A percentile compares a stretch with the other conserved stretches of the same genome.
phyloP scores from a whole-genome alignment of 169 alveolate genomes.

The Eimeria praecox region DNA sequence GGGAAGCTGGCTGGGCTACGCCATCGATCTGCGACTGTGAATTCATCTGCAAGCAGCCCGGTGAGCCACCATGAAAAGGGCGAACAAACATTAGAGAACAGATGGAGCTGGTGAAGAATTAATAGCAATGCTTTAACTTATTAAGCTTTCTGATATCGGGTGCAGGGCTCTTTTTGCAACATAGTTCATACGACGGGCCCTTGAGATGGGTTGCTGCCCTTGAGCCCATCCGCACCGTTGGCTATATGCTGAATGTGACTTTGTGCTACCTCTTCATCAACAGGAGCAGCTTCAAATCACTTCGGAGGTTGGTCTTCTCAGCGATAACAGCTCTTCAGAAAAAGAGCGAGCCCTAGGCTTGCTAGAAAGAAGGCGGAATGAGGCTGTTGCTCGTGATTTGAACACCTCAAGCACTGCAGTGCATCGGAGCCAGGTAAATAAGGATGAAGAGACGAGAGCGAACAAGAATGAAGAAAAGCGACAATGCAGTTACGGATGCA shows the following conservation, averaged over 20 bases:
- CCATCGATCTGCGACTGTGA: background rate
- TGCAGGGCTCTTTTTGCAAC: background rate
- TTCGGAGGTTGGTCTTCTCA: constrained; percentile 29
- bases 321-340: constrained; percentile 13
- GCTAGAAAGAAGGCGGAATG: constrained; percentile 22
- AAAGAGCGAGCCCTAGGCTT: constrained; percentile 35
- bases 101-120: background rate
- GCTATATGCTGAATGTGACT: background rate
- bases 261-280: background rate
- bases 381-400: constrained; percentile 34
- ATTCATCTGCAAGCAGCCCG: background rate
- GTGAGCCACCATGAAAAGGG: background rate
- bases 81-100: background rate
- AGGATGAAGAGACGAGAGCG: background rate
- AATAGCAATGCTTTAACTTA: background rate
- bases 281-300: constrained; percentile 11
- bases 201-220: background rate
- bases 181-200: background rate
- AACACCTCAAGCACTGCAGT: background rate
- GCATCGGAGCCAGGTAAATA: background rate
- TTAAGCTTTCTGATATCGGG: background rate
- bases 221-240: background rate
- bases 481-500: constrained; percentile 83
- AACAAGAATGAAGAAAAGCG: background rate
- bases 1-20: background rate